Conservation (phyloP, 306 rosid species). For the Neltuma alba region DNA sequence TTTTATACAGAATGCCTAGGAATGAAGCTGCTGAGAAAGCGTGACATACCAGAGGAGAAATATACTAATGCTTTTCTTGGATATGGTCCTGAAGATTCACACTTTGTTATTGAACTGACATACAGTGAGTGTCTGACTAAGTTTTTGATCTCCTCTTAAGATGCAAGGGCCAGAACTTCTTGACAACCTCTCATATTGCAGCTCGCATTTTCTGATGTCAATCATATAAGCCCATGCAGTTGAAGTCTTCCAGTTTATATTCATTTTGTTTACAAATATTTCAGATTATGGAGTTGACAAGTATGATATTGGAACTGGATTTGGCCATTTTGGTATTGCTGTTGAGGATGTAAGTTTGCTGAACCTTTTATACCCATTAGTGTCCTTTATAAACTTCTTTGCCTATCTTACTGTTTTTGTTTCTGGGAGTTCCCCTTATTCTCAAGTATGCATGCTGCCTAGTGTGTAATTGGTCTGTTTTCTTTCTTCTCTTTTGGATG, state of each 20-base stretch:
- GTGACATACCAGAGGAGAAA: slow-evolving; percentile 98
- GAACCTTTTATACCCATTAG: background rate
- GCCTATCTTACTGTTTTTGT: slow-evolving; percentile 23
- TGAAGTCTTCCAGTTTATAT: slow-evolving; percentile 28
- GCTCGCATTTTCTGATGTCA: slow-evolving; percentile 25
- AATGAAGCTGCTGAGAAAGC: slow-evolving; percentile 93
- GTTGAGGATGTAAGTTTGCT: slow-evolving; percentile 86
- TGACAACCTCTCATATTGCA: slow-evolving; percentile 18
- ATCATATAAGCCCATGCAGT: slow-evolving; percentile 25
- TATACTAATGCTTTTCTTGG: slow-evolving; percentile 97
- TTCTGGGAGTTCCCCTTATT: slow-evolving; percentile 12
- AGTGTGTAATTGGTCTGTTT: background rate
- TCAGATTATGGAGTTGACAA: slow-evolving; percentile 96
- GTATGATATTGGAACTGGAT: slow-evolving; percentile 90
- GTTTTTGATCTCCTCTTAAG: slow-evolving; percentile 44
- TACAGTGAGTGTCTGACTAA: slow-evolving; percentile 69
- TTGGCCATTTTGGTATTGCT: slow-evolving; percentile 94
- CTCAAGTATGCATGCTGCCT: slow-evolving; percentile 14
- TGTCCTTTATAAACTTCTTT: slow-evolving; percentile 25
- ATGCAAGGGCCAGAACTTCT: slow-evolving; percentile 22
- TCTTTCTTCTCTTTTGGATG: background rate
- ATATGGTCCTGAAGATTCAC: slow-evolving; percentile 97
- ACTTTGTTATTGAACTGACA: slow-evolving; percentile 93
- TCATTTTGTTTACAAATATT: slow-evolving; percentile 39
- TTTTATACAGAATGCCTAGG: slow-evolving; percentile 96